Evolutionary conservation across 2,329 filamentous ascomycete genomes (phyloP).

Genomic region (Penicillium sp.): DNA sequence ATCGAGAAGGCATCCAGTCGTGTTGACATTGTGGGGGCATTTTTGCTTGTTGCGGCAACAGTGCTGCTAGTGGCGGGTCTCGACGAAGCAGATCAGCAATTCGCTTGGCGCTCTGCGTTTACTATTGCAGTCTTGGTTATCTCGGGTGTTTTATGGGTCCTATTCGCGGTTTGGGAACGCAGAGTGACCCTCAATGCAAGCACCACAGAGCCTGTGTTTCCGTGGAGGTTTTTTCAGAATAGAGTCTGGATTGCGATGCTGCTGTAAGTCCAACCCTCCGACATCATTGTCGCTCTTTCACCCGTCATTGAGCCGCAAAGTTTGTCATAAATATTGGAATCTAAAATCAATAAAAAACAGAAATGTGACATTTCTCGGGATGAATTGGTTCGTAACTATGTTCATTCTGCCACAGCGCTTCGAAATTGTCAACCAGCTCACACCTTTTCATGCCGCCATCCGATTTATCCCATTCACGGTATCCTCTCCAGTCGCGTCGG

Average conservation of each 20-base stretch:
- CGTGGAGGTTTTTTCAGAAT: constrained; percentile 15
- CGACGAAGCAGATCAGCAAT: not conserved
- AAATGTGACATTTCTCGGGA: constrained; percentile 1
- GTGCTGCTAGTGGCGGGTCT: constrained; percentile 2
- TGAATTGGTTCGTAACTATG: constrained; percentile 9
- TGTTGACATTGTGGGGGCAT: constrained; percentile 1
- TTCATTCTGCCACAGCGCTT: constrained; percentile 11
- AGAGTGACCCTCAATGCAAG: not conserved
- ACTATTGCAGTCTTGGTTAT: constrained; percentile 1
- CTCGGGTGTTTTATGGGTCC: constrained; percentile 1
- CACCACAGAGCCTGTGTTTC: constrained; percentile 13
- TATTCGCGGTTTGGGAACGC: constrained; percentile 3
- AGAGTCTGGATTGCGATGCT: constrained; percentile 15
- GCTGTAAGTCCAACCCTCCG: constrained; percentile 9
- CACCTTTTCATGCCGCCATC: constrained; percentile 5
- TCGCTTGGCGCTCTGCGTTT: constrained; percentile 1
- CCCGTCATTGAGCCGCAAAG: not conserved
- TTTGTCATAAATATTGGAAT: not conserved
- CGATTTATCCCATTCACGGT: constrained; percentile 9
- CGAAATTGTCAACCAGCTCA: constrained; percentile 8
- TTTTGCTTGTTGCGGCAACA: not conserved
- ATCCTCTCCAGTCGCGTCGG: not conserved
- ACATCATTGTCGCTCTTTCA: not conserved
- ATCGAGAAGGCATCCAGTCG: not conserved
- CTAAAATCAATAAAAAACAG: not conserved